Base-by-base conservation (phyloP, 179 eudicot species). In the Beta macrorhiza region DNA sequence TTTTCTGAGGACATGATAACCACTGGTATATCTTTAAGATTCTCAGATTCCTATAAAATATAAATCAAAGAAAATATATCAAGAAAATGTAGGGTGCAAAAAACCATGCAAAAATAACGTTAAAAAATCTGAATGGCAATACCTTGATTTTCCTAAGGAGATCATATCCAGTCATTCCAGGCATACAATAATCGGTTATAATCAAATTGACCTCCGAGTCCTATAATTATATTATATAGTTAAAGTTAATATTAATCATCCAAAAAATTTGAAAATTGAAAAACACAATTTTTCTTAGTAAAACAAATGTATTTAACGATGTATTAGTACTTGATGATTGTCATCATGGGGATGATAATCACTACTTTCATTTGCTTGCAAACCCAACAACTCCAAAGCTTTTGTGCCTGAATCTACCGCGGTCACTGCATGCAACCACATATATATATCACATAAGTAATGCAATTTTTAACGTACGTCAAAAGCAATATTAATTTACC, bases 1-100 rank as follows among this genome's bases (percentile, higher is more conserved):
- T 82, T 80, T 61, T 87, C 89, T 7, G 89, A 84, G 11, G 89
- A 87, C 89, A 87, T 87, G 63, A 87, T 87, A 79, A 87, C 89
- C 1, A 87, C 85, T 25, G 89, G 89, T 71, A 87, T 84, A 74
- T 87, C 80, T 74, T 77, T 87, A 1, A 82, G 59, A 69, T 73
- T 70, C 20, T 84, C 74, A 6, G 89, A 84, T 67, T 84, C 88
- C 87, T 86, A 77, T 32, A n/a, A 74, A 45, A 25, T 25, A 25
- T 25, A 25, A 25, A 72, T 70, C 45, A 61, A 52, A 63, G 7
- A 5, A 11, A 47, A 17, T 72, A 72, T 51, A 32, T 13, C 19
- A 67, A 37, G 1, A 71, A 19, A 47, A 47, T 49, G 25, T n/a
- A n/a, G 22, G 25, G 61, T 22, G 44, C 13, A 11, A 53, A 53